Conservation (phyloP, 345 rosid species). For the Lagerstroemia speciosa region DNA sequence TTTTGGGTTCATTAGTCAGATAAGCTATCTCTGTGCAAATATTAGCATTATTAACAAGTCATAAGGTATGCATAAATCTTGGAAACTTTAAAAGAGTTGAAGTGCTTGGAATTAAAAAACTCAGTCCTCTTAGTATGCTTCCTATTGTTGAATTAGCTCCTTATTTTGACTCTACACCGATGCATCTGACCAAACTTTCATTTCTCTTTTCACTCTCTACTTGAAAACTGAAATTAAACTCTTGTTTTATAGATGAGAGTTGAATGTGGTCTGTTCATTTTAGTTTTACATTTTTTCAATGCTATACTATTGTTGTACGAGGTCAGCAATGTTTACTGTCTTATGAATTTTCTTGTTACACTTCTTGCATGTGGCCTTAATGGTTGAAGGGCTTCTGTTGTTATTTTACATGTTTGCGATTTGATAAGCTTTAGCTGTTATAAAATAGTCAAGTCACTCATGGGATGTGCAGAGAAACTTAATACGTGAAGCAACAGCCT, state of each 20-base stretch:
- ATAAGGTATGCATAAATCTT: neutral
- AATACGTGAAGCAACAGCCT: constrained; percentile 98
- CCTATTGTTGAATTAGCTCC: neutral
- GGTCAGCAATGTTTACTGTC: neutral
- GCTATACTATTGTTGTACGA: no score
- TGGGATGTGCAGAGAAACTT: constrained; percentile 62
- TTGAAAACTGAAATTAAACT: neutral
- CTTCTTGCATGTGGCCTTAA: neutral
- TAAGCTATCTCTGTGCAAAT: neutral
- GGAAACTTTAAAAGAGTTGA: neutral
- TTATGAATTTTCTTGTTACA: neutral
- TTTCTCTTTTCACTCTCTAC: neutral
- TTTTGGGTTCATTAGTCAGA: neutral
- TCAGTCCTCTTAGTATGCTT: neutral
- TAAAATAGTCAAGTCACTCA: neutral
- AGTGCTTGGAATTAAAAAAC: neutral
- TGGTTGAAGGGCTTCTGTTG: neutral
- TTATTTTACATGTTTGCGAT: neutral
- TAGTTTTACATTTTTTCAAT: neutral
- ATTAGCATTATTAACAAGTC: neutral
- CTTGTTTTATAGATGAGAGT: neutral
- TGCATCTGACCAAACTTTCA: neutral
- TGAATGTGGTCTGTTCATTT: neutral
- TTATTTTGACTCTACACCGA: neutral
- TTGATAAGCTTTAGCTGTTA: neutral